Evolutionary conservation across 768 basidiomycete genomes (phyloP).

Genomic region (Suillus subalutaceus): DNA sequence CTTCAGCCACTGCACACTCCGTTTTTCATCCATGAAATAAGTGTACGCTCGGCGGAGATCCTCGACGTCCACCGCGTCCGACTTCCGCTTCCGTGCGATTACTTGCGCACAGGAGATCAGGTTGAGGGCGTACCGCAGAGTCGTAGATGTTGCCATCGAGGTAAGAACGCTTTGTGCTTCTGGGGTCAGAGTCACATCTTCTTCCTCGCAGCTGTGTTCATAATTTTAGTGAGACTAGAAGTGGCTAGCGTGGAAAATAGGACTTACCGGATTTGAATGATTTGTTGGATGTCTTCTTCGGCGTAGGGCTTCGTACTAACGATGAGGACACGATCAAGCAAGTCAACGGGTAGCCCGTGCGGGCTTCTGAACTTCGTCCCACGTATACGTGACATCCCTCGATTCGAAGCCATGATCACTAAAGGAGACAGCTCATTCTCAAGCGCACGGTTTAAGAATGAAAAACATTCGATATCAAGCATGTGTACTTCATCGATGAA

Average conservation of each 20-base stretch:
- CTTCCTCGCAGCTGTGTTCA: conserved; percentile 78
- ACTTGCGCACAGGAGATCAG: conserved; percentile 92
- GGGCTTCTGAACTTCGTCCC: conserved; percentile 95
- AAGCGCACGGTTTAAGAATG: conserved; percentile 94
- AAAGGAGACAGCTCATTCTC: conserved; percentile 93
- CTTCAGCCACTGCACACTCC: conserved; percentile 90
- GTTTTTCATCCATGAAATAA: conserved; percentile 92
- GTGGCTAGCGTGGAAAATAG: not conserved
- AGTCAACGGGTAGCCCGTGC: conserved; percentile 92
- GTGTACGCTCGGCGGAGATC: conserved; percentile 85
- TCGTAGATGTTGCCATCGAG: conserved; percentile 87
- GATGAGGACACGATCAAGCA: conserved; percentile 94
- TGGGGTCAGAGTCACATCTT: conserved; percentile 82
- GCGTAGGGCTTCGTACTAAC: conserved; percentile 90
- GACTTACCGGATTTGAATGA: conserved; percentile 84
- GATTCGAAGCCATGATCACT: conserved; percentile 98
- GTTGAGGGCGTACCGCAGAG: conserved; percentile 92
- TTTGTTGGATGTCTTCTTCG: conserved; percentile 84
- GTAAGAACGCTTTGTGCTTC: conserved; percentile 82
- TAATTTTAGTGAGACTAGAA: conserved; percentile 10
- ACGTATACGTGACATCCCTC: conserved; percentile 92
- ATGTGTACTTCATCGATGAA: conserved; percentile 99
- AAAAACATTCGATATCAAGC: conserved; percentile 99
- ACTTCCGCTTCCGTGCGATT: conserved; percentile 81
- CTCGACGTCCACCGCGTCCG: conserved; percentile 78